Base-by-base conservation (phyloP, 345 rosid genomes). In the Populus deltoides region DNA sequence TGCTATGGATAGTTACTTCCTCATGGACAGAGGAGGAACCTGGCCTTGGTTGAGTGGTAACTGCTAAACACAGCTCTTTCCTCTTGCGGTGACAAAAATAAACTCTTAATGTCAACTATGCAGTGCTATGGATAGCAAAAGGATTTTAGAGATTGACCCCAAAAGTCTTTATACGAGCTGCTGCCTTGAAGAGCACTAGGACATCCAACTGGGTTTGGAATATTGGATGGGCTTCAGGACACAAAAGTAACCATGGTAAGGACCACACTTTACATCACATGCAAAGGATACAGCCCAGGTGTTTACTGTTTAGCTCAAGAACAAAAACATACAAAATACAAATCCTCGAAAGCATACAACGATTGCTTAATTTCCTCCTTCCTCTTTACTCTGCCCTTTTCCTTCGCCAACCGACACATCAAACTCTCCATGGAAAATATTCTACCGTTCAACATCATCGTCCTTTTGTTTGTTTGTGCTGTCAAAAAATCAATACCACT, bases 401-500 rank as follows among this genome's bases (percentile, higher is more conserved):
- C 75, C 29, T 36, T 51, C 31, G 33, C 33, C 33, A 31, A 11
- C 75, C 43, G 33, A 35, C 75, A 51, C 59, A 16, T 17, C 57
- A 29, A 22, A 7, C 25, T 57, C 22, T 20, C 29, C 36, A 77
- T 78, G 80, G 74, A 78, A 70, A 31, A 22, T 69, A 73, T 71
- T 49, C 70, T 41, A 25, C n/a, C 36, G 72, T 69, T 45, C 66
- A 25, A 67, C 80, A 24, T 63, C 85, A 17, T 65, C 45, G 6
- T 25, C 55, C 6, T 31, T 39, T 33, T 70, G 12, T 83, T 4
- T 88, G 90, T 15, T 75, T 70, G n/a, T 86, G 90, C 63, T 53
- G 72, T 0, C 63, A 68, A 16, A 89, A 83, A 8, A 66, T 78
- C 78, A 88, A 86, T n/a, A 63, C 86, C 15, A 75, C 85, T 10